phyloP scores from a whole-genome alignment of 345 rosid genomes.

The Euphorbia tirucalli region DNA sequence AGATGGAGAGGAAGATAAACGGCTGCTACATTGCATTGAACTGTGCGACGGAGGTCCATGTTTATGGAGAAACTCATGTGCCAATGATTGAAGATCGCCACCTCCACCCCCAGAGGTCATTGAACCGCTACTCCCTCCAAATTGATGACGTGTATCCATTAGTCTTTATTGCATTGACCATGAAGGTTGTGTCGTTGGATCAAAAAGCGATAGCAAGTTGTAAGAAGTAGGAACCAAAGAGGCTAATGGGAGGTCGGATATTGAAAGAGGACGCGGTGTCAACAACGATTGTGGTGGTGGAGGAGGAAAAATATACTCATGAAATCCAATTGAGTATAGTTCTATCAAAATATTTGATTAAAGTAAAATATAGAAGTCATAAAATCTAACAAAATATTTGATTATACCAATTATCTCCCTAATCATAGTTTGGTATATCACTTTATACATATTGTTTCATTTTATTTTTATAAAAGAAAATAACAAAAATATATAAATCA shows the following conservation, averaged over 20 bases:
- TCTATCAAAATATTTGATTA: too few relatives aligned
- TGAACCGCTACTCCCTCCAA: conserved; percentile 37
- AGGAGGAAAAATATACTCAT: too few relatives aligned
- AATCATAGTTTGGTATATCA: too few relatives aligned
- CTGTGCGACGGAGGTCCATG: conserved; percentile 58
- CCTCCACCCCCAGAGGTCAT: too few relatives aligned
- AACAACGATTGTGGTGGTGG: conserved; percentile 23
- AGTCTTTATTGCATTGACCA: conserved; percentile 57
- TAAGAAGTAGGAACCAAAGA: conserved; percentile 51
- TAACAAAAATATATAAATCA: too few relatives aligned
- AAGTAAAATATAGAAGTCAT: too few relatives aligned
- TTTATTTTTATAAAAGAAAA: too few relatives aligned
- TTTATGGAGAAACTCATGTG: conserved; percentile 67
- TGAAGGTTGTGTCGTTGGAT: conserved; percentile 59
- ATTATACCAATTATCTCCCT: too few relatives aligned
- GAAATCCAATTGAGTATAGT: too few relatives aligned
- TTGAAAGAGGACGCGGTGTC: conserved; percentile 52
- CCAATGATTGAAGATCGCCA: conserved; percentile 74
- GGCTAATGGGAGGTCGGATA: conserved; percentile 60
- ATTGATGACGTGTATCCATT: conserved; percentile 61
- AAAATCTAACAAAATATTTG: too few relatives aligned
- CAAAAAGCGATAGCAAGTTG: conserved; percentile 67
- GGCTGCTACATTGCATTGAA: conserved; percentile 32
- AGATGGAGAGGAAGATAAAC: conserved; percentile 50
- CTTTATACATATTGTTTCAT: too few relatives aligned